Evolutionary conservation across 768 basidiomycete species (phyloP), one percentile per base, ranked within the genome.

Genomic region (Rhodocollybia butyracea): DNA sequence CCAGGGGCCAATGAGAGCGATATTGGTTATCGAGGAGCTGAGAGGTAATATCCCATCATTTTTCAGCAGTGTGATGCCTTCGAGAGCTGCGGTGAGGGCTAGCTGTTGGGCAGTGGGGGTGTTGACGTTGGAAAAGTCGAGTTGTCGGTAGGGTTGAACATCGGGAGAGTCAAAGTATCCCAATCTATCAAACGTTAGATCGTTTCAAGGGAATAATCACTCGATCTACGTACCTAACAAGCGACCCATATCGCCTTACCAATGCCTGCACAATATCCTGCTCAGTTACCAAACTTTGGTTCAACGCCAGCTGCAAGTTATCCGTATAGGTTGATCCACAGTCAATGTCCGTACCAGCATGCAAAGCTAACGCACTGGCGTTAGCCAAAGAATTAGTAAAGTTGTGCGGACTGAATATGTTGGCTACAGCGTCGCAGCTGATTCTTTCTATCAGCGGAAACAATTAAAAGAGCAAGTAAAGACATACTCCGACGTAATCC

Each of bases 21-120:
- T 64, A 7, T 71, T 79, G 54, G 76, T 79, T 54, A 76, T 66
- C 1, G 67, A 70, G 0, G 63, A 61, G 21, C 73, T 69, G 40
- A 87, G 69, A 2, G 85, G 86, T 2, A 88, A 70, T 5, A 74
- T 76, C 13, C 77, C 79, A 55, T 84, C 81, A 61, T 86, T 88
- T 71, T 87, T 86, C 15, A 87, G 70, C 5, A 87, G 71, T 17
- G 82, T 81, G 3, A 83, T 74, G 21, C 82, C 80, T 62, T 82
- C 79, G 4, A 76, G 66, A 3, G 82, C 82, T 26, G 78, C 80
- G 50, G 71, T 70, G 61, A 79, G 68, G 2, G 82, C 82, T 13
- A 85, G 72, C 17, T 70, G 61, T 57, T 79, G 79, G 1, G 82
- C 74, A 7, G 63, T 46, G 3, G 76, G 73, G 1, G 73, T 74